Conservation (phyloP, 2,329 filamentous ascomycete species). For the Colletotrichum neosansevieriae region DNA sequence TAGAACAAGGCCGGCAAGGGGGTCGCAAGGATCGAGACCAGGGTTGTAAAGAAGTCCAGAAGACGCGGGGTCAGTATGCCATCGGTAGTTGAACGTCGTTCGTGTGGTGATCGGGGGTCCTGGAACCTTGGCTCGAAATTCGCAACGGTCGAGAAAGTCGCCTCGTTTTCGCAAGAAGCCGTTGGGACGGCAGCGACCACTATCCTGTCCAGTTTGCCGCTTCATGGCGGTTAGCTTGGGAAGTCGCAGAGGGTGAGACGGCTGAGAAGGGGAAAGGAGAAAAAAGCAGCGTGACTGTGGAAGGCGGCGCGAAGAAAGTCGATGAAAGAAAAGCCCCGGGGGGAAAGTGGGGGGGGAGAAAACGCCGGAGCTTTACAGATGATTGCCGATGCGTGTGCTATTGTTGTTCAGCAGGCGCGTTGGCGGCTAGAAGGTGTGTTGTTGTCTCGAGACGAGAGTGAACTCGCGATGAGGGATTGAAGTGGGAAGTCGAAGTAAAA, state of each 20-base stretch:
- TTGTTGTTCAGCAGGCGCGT: constrained; percentile 1
- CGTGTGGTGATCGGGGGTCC: not conserved
- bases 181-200: not conserved
- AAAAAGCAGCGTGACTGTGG: no score
- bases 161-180: constrained; percentile 1
- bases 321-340: constrained; percentile 1
- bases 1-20: not conserved
- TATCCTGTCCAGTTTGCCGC: not conserved
- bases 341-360: not conserved
- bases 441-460: not conserved
- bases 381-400: constrained; percentile 1
- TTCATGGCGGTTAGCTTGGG: constrained; percentile 29
- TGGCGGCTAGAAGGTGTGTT: constrained; percentile 9
- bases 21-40: constrained; percentile 2
- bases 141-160: constrained; percentile 5
- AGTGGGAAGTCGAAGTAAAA: not conserved
- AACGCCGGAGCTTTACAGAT: constrained; percentile 28
- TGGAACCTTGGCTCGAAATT: not conserved
- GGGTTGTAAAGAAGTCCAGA: constrained; percentile 10
- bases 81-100: constrained; percentile 1
- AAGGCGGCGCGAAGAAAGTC: not conserved
- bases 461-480: not conserved
- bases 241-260: constrained; percentile 2
- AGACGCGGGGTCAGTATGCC: not conserved
- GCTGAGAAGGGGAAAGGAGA: not conserved